A percentile compares a stretch with the other conserved stretches of the same genome.
These are phyloP conservation scores for Globisporangium yorkense DNA, from an alignment of 352 stramenopile species.

Conservation along the genomic window DNA sequence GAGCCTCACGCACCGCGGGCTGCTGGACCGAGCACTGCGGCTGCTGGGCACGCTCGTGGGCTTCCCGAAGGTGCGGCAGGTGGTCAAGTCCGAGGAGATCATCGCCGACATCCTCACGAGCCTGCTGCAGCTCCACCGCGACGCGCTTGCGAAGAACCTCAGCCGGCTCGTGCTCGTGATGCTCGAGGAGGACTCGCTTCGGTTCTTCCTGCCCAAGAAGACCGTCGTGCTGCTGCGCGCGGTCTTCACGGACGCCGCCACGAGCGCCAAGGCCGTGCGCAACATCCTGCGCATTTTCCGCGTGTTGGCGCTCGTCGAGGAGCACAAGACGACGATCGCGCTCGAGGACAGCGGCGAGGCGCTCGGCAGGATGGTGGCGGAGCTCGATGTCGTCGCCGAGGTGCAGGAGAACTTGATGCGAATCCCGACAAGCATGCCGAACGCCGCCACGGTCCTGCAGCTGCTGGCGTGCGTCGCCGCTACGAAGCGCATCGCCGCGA, in stretches of 20 bases:
- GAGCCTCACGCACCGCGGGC: constrained; percentile 33
- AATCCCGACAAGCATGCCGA: constrained; percentile 20
- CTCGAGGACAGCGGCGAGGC: constrained; percentile 65
- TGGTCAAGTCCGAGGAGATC: constrained; percentile 63
- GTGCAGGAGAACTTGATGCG: constrained; percentile 17
- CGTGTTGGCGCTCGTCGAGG: constrained; percentile 51
- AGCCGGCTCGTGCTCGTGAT: constrained; percentile 51
- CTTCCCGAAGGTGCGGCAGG: constrained; percentile 47
- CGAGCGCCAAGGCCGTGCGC: constrained; percentile 46
- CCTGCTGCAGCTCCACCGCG: constrained; percentile 52
- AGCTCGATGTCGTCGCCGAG: constrained; percentile 24
- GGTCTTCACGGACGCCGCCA: constrained; percentile 38
- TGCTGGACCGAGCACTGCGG: constrained; percentile 55
- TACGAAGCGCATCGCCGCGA: constrained; percentile 36
- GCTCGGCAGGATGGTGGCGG: constrained; percentile 37
- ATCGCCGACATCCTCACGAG: constrained; percentile 61
- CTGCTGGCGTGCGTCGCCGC: constrained; percentile 33
- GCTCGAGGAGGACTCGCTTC: constrained; percentile 67
- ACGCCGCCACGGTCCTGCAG: constrained; percentile 35
- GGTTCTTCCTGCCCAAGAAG: constrained; percentile 80
- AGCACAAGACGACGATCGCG: constrained; percentile 69
- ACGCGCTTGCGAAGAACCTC: constrained; percentile 53
- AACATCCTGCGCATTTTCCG: constrained; percentile 62
- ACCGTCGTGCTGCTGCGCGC: constrained; percentile 54
- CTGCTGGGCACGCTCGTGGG: constrained; percentile 57